Base-by-base conservation (phyloP, 371 early-diverging fungal species). In the Funneliformis caledonium region DNA sequence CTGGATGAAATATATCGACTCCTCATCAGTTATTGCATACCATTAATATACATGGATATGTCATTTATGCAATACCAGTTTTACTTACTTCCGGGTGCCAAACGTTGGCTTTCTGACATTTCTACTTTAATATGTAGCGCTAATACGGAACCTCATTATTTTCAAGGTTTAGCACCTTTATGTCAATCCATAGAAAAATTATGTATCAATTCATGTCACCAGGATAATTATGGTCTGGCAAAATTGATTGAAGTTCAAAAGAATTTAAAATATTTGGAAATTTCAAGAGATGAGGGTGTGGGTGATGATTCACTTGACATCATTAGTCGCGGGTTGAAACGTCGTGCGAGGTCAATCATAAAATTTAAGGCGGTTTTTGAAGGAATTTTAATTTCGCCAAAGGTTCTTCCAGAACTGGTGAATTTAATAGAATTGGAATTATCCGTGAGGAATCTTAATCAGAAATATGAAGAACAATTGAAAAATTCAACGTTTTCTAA, bases 181-280 rank as follows among this genome's bases (percentile, higher is more conserved):
- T 37, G 22, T 10, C 67, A 37, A 33, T 33, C 31, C 14, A 65
- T 65, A 33, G 33, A 65, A 65, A 31, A 37, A 16, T 14, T 65
- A 26, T 14, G n/a, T 65, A 37, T 65, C 33, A 14, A 65, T 37
- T 37, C 37, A 33, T 22, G 42, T 65, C 14, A 6, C 2, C 33
- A 65, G 14, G 67, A 65, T 16, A 65, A 65, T 65, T 37, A 65
- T 33, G 67, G 67, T 2, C 33, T 65, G 67, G 67, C 67, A 33
- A 65, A 31, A 33, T 65, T 65, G 31, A 65, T 65, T 65, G 37
- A 31, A 33, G 14, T 65, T 6, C 67, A 65, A 65, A 31, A 14
- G 31, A 31, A 37, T 37, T 65, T 65, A 5, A 14, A 33, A 33
- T 37, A 37, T 65, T 31, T 65, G n/a, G 22, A 65, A 2, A 33